Conservation (phyloP, 2,329 filamentous ascomycete genomes). For the Diaporthe humulicola region DNA sequence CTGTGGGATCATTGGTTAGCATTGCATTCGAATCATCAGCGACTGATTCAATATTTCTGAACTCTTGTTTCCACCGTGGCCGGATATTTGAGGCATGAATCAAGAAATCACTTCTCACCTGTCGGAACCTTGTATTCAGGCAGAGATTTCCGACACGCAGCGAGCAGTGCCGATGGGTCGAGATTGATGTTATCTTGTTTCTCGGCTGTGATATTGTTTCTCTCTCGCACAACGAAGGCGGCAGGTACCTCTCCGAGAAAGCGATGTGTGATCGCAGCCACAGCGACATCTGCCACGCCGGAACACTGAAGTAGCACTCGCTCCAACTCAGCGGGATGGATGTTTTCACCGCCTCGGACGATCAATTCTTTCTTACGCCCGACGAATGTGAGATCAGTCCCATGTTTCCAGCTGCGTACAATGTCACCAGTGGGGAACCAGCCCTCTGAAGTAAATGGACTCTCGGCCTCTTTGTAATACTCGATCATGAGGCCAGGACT, state of each 20-base stretch:
- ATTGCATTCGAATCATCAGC: background rate
- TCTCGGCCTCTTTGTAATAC: slow-evolving; percentile 4
- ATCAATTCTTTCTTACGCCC: slow-evolving; percentile 27
- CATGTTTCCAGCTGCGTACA: background rate
- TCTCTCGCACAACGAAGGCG: slow-evolving; percentile 3
- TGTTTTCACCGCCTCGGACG: slow-evolving; percentile 27
- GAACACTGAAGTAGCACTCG: background rate
- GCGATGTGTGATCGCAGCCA: background rate
- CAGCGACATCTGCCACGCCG: slow-evolving; percentile 9
- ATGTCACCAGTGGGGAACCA: slow-evolving; percentile 31
- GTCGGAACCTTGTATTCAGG: slow-evolving; percentile 27
- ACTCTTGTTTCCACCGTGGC: background rate
- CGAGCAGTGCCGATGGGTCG: background rate
- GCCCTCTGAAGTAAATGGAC: background rate
- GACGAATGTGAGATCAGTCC: background rate
- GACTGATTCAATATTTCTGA: too few species aligned
- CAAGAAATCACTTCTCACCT: background rate
- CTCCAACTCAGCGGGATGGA: slow-evolving; percentile 17
- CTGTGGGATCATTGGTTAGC: background rate
- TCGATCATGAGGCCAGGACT: slow-evolving; percentile 15
- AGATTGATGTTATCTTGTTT: background rate
- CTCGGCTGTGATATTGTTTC: background rate
- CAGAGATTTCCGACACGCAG: background rate
- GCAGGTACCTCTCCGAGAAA: slow-evolving; percentile 17
- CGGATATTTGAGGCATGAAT: background rate